A percentile compares a stretch with the other conserved stretches of the same genome.
Evolutionary conservation across 176 grass and related monocot genomes (phyloP).

Genomic region (Otatea glauca): DNA sequence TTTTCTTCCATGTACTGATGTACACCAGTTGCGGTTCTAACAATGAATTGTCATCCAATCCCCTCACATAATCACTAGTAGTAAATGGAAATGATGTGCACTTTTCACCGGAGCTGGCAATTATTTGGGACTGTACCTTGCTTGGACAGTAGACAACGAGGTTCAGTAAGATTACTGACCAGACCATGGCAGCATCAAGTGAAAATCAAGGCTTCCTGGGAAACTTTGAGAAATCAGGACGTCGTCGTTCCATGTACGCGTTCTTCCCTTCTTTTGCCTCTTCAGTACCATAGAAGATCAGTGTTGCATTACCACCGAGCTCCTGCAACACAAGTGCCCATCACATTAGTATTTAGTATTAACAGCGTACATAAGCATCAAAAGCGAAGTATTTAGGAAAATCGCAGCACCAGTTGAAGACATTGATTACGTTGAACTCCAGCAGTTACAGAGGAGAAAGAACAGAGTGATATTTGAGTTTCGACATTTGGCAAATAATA

Average conservation of each 20-base stretch:
- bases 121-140: too few species aligned
- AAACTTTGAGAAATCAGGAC: slow-evolving; percentile 90
- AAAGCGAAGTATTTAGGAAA: too few species aligned
- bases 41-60: too few species aligned
- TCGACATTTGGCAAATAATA: slow-evolving; percentile 19
- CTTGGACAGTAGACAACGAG: too few species aligned
- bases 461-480: not conserved
- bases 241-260: slow-evolving; percentile 74
- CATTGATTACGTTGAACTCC: not conserved
- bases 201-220: slow-evolving; percentile 67
- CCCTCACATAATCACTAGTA: too few species aligned
- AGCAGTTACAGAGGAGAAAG: not conserved
- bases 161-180: not conserved
- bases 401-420: too few species aligned
- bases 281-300: slow-evolving; percentile 84
- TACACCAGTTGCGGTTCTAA: too few species aligned
- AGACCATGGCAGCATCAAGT: not conserved
- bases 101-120: too few species aligned
- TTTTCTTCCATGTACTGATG: too few species aligned
- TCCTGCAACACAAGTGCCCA: slow-evolving; percentile 53
- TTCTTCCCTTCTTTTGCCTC: slow-evolving; percentile 90
- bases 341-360: not conserved
- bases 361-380: too few species aligned
- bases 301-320: slow-evolving; percentile 79
- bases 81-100: too few species aligned